phyloP scores from a whole-genome alignment of 73 alveolate species.

The Blepharisma stoltei region DNA sequence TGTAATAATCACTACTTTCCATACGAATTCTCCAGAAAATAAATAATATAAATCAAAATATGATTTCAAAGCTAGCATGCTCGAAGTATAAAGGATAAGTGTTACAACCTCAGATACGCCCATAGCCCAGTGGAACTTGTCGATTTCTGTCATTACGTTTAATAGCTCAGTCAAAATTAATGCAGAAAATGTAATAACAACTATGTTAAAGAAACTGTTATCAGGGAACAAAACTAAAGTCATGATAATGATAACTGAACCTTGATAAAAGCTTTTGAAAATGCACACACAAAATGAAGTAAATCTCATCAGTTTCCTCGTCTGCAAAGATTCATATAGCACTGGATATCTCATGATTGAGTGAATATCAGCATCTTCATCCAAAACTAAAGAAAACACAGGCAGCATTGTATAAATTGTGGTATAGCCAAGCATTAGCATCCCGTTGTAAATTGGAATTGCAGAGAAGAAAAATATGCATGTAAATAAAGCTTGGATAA shows the following conservation, averaged over 20 bases:
- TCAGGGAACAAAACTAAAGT: slow-evolving; percentile 75
- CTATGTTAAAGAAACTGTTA: slow-evolving; percentile 82
- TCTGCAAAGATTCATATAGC: slow-evolving; percentile 80
- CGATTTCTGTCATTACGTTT: slow-evolving; percentile 86
- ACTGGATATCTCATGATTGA: slow-evolving; percentile 85
- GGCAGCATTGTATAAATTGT: slow-evolving; percentile 94
- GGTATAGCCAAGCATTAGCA: slow-evolving; percentile 93
- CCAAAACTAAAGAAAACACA: slow-evolving; percentile 86
- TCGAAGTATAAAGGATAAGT: slow-evolving; percentile 53
- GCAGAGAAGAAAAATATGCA: slow-evolving; percentile 87
- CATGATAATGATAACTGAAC: slow-evolving; percentile 79
- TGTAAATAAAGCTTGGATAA: slow-evolving; percentile 86
- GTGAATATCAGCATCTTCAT: slow-evolving; percentile 78
- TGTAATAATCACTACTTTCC: slow-evolving; percentile 61
- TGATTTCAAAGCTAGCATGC: slow-evolving; percentile 53
- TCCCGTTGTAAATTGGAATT: slow-evolving; percentile 95
- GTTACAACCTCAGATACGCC: slow-evolving; percentile 72
- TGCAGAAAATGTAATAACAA: slow-evolving; percentile 92
- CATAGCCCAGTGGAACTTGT: slow-evolving; percentile 75
- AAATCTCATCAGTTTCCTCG: slow-evolving; percentile 78
- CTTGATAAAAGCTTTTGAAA: slow-evolving; percentile 83
- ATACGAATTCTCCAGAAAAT: slow-evolving; percentile 49
- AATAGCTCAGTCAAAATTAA: slow-evolving; percentile 83
- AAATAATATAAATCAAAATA: slow-evolving; percentile 69
- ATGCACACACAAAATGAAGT: slow-evolving; percentile 93